Evolutionary conservation across 495 filamentous ascomycete genomes (phyloP).

Genomic region (Copromyces sp.): DNA sequence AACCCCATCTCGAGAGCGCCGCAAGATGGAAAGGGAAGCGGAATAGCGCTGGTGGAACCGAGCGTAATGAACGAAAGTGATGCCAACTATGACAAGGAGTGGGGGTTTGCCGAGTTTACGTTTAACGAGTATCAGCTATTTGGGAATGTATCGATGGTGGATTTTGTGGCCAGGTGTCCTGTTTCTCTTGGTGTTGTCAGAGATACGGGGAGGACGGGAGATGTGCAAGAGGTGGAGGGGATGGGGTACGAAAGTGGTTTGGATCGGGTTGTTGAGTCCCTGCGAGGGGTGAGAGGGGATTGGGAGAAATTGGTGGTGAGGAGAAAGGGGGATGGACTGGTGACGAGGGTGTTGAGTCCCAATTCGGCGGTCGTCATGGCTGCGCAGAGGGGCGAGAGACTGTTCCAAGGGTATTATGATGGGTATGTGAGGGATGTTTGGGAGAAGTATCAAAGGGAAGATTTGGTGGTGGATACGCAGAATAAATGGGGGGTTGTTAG

Average conservation of each 20-base stretch:
- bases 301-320: constrained; percentile 55
- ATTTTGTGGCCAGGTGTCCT: constrained; percentile 44
- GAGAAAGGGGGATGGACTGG: not conserved
- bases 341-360: constrained; percentile 48
- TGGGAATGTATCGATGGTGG: constrained; percentile 66
- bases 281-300: constrained; percentile 38
- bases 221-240: constrained; percentile 46
- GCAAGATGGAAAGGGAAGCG: constrained; percentile 3
- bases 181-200: not conserved
- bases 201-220: constrained; percentile 15
- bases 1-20: constrained; percentile 37
- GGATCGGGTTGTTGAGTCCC: not conserved
- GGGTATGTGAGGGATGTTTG: constrained; percentile 56
- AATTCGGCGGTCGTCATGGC: constrained; percentile 47
- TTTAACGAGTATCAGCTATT: constrained; percentile 57
- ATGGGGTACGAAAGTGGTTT: not conserved
- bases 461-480: constrained; percentile 56
- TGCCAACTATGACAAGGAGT: constrained; percentile 51
- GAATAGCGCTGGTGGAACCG: constrained; percentile 60
- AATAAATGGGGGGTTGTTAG: constrained; percentile 34
- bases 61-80: constrained; percentile 55
- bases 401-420: constrained; percentile 55
- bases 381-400: constrained; percentile 17
- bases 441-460: constrained; percentile 40
- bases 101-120: constrained; percentile 69